phyloP scores from a whole-genome alignment of 805 yeast species.

The Isabelozyma heimii region DNA sequence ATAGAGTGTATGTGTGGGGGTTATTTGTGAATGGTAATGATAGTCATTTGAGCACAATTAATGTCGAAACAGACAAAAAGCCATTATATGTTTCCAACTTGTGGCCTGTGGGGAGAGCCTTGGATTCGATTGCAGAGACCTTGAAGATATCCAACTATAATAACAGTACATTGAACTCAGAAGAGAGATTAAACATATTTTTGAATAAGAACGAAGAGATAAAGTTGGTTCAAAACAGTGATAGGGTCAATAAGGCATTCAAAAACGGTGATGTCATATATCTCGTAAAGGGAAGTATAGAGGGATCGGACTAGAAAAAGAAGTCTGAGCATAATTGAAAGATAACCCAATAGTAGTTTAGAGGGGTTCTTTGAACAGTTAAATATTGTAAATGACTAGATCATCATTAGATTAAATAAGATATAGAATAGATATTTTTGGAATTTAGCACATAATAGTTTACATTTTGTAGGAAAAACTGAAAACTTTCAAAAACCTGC shows the following conservation, averaged over 20 bases:
- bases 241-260: slow-evolving; percentile 39
- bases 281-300: slow-evolving; percentile 47
- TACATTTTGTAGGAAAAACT: background rate
- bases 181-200: slow-evolving; percentile 48
- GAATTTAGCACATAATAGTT: no score
- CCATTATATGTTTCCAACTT: slow-evolving; percentile 48
- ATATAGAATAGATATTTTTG: no score
- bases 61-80: slow-evolving; percentile 22
- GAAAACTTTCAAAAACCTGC: background rate
- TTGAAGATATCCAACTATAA: slow-evolving; percentile 49
- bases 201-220: slow-evolving; percentile 19
- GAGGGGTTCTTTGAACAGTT: no score
- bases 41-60: slow-evolving; percentile 18
- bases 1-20: slow-evolving; percentile 51
- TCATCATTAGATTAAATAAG: no score
- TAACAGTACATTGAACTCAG: slow-evolving; percentile 40
- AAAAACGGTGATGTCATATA: slow-evolving; percentile 51
- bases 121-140: slow-evolving; percentile 51
- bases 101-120: slow-evolving; percentile 60
- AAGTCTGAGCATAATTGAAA: no score
- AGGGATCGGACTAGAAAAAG: no score
- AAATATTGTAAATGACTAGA: no score
- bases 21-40: slow-evolving; percentile 34
- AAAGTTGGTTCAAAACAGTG: slow-evolving; percentile 21
- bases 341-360: no score